Conservation (phyloP, 768 basidiomycete genomes). For the Panaeolus papilionaceus region DNA sequence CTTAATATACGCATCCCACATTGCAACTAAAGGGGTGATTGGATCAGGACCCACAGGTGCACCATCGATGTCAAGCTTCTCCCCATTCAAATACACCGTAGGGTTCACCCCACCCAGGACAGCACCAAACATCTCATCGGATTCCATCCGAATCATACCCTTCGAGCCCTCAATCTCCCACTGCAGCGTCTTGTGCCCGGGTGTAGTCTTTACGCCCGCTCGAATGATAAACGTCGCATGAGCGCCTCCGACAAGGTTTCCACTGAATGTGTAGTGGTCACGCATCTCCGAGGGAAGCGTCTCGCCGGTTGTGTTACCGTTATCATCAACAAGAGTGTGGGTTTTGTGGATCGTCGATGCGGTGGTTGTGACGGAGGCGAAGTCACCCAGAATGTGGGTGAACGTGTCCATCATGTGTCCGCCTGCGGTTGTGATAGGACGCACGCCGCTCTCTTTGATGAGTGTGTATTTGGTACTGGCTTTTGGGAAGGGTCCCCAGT, state of each 20-base stretch:
- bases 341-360: constrained; percentile 18
- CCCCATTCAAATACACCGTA: constrained; percentile 27
- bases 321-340: constrained; percentile 15
- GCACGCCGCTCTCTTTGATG: not conserved
- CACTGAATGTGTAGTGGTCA: constrained; percentile 21
- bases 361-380: constrained; percentile 17
- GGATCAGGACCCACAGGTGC: constrained; percentile 1
- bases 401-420: constrained; percentile 24
- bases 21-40: not conserved
- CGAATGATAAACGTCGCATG: constrained; percentile 15
- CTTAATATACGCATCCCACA: constrained; percentile 25
- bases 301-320: constrained; percentile 16
- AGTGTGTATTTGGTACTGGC: not conserved
- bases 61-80: constrained; percentile 24
- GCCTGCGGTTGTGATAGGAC: not conserved
- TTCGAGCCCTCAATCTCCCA: constrained; percentile 28
- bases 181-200: constrained; percentile 19
- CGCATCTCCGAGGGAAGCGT: not conserved
- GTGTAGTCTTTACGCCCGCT: constrained; percentile 15
- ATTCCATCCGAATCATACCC: constrained; percentile 24
- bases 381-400: constrained; percentile 20
- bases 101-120: constrained; percentile 17
- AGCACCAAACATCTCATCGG: constrained; percentile 6
- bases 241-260: constrained; percentile 17
- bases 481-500: not conserved